Evolutionary conservation across 2,329 filamentous ascomycete species (phyloP), one percentile per base, ranked within the genome.

Genomic region (Emergomyces orientalis): DNA sequence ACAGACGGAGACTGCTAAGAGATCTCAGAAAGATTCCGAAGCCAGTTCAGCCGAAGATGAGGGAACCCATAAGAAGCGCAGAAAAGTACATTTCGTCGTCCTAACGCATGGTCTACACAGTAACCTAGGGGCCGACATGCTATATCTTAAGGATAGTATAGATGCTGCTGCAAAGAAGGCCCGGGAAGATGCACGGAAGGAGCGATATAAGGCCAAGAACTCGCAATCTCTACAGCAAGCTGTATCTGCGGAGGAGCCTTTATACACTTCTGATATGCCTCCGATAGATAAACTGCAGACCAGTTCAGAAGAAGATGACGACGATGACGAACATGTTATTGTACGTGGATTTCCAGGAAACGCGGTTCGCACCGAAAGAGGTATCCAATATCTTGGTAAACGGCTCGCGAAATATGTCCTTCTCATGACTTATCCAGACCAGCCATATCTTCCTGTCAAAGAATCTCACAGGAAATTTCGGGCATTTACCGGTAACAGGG

Each of bases 351-450:
- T 93, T 72, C 86, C 88, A 7, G 91, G 90, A 56, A 97, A 97
- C 74, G 90, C 90, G 8, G 91, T 90, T 41, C 88, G 89, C 63
- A 99, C 94, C 1, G 94, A 99, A 76, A 87, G 88, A 67, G 94
- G 94, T 19, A 97, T 99, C 71, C 96, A 97, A 74, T 99, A 96
- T 74, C 84, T 99, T 5, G 94, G 94, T 25, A 97, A 97, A 74
- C 85, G 94, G 59, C 83, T 99, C 32, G 94, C 94, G 25, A 92
- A 92, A 78, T 96, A 93, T 73, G 85, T 97, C 37, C 81, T 99
- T 52, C 84, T 88, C 60, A 87, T 96, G 78, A 96, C 93, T 37
- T 96, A 96, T 72, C 94, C 94, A 0, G 91, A 97, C 71, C 92
- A 97, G 70, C 91, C 93, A 4, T 96, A 88, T 70, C 80, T 92